These are phyloP conservation scores for Fusarium marasasianum DNA, from an alignment of 2,329 filamentous ascomycete species.

Conservation along the genomic window DNA sequence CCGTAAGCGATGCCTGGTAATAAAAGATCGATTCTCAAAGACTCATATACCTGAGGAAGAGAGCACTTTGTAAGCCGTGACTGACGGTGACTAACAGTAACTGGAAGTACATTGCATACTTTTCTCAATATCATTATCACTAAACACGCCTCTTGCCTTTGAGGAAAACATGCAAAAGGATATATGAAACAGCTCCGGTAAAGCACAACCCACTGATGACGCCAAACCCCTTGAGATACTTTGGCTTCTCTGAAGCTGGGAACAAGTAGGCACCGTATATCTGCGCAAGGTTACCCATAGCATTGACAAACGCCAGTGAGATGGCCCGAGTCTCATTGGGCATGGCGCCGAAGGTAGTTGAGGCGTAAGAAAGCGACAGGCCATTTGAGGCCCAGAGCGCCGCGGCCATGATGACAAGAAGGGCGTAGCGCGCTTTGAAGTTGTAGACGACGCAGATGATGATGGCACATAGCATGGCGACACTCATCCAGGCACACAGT, in stretches of 20 bases:
- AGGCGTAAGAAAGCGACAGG: background rate
- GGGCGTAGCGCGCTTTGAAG: background rate
- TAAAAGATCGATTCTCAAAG: too few relatives aligned
- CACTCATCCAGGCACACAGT: background rate
- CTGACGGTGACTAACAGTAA: too few relatives aligned
- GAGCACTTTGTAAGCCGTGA: too few relatives aligned
- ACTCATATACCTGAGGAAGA: too few relatives aligned
- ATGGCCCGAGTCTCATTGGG: background rate
- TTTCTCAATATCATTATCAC: too few relatives aligned
- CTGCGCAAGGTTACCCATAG: constrained; percentile 63
- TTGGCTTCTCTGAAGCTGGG: constrained; percentile 57
- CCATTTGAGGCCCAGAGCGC: background rate
- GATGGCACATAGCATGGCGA: background rate
- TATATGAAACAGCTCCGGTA: constrained; percentile 15
- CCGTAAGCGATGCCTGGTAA: too few relatives aligned
- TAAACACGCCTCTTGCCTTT: background rate
- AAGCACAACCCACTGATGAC: constrained; percentile 37
- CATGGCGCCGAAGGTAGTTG: background rate
- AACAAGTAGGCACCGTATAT: constrained; percentile 66
- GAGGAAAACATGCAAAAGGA: background rate
- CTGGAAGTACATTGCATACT: too few relatives aligned
- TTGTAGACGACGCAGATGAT: background rate
- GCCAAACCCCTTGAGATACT: constrained; percentile 58
- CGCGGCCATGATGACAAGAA: background rate
- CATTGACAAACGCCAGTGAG: background rate